phyloP scores from a whole-genome alignment of 805 yeast genomes.

The Metschnikowia koreensis region DNA sequence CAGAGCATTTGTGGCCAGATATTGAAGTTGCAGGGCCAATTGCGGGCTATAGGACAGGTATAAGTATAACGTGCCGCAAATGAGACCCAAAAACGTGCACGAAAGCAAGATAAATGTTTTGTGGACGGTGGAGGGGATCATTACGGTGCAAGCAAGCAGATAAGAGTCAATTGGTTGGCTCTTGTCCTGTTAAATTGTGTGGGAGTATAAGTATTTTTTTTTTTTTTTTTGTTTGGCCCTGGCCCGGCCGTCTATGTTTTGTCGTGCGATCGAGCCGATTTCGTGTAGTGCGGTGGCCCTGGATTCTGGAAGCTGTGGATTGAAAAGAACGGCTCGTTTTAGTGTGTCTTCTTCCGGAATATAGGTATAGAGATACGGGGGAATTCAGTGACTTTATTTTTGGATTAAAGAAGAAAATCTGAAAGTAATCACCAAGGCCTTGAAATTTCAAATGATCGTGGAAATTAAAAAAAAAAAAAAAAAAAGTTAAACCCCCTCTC shows the following conservation, averaged over 20 bases:
- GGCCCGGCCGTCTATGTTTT: not conserved
- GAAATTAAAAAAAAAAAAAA: no score
- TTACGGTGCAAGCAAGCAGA: not conserved
- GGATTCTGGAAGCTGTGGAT: no score
- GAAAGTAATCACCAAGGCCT: no score
- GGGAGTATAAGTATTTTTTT: not conserved
- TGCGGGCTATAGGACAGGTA: conserved; percentile 81
- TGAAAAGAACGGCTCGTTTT: no score
- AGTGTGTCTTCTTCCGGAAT: no score
- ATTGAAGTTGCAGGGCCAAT: conserved; percentile 53
- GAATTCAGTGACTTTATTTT: no score
- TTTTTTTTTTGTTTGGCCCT: not conserved
- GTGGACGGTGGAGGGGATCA: conserved; percentile 18
- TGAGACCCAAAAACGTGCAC: conserved; percentile 44
- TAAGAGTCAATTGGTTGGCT: not conserved
- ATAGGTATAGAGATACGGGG: no score
- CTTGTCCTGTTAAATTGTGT: not conserved
- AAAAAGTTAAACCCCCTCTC: no score
- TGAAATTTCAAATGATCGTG: no score
- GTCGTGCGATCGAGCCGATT: not conserved
- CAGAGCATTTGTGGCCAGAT: conserved; percentile 63
- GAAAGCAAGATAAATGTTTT: conserved; percentile 24
- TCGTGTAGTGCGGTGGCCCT: not conserved
- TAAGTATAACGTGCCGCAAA: conserved; percentile 72
- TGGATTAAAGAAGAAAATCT: no score